Base-by-base conservation (phyloP, 768 basidiomycete genomes). In the Saitozyma sp. region DNA sequence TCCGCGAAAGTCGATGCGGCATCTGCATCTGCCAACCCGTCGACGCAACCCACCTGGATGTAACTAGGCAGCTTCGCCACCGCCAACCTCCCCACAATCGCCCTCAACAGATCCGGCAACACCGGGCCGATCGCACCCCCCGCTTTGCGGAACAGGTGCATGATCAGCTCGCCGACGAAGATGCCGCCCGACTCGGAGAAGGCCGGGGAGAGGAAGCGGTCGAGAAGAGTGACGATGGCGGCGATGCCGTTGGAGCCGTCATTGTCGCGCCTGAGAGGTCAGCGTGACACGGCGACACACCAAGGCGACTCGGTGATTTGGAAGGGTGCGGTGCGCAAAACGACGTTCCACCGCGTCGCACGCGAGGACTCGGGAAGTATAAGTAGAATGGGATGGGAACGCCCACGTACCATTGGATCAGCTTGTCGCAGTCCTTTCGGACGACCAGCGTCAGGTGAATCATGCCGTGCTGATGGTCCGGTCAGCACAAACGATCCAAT, bases 141-240 rank as follows among this genome's bases (percentile, higher is more conserved):
- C 0, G 91, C 90, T 64, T 86, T 87, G 29, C 95, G 85, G 54
- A 99, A 83, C 29, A 98, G 82, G 70, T 97, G 93, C 67, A 98
- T 90, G 74, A 99, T 90, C 49, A 99, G 83, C 73, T 98, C 95
- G 17, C 96, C 96, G 52, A 97, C 89, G 56, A 90, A 89, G 19
- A 98, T 84, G 9, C 94, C 95, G 46, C 90, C 92, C 0, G 93
- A 89, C 78, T 99, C 96, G 64, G 92, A 90, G 65, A 90, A 86
- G 63, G 83, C 85, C 0, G 83, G 83, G 60, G 87, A 85, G 37
- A 99, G 82, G 50, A 90, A 84, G 64, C 85, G 86, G 37, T 89
- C 91, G 42, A 97, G 86, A 48, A 96, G 81, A 11, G 83, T 83
- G 51, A 97, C 83, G 14, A 90, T 84, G 62, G 87, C 83, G 42